Base-by-base conservation (phyloP, 345 rosid genomes). In the Eucalyptus fibrosa region DNA sequence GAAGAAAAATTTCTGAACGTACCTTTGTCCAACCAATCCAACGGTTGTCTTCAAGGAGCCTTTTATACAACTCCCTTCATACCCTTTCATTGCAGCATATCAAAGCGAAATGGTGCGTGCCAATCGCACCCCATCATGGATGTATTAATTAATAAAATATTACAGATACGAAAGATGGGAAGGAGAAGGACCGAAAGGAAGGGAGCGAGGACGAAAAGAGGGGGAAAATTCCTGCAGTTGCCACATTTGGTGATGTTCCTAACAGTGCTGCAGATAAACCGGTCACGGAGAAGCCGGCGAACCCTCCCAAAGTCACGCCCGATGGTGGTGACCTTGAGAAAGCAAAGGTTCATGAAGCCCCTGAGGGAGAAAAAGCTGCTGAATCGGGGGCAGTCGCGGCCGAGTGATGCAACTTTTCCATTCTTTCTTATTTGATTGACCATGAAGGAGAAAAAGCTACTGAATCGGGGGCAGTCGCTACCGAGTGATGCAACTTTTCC, bases 341-440 rank as follows among this genome's bases (percentile, higher is more conserved):
- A 44, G 96, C 91, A 87, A 77, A 50, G 8, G 55, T 81, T 72
- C 88, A 37, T 5, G 91, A 88, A 85, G 92, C 88, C 16, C 90
- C 87, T 16, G 95, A 93, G 82, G 93, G 90, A 69, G 92, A 92
- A n/a, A n/a, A n/a, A n/a, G n/a, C n/a, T n/a, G n/a, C n/a, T n/a
- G n/a, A n/a, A n/a, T n/a, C n/a, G n/a, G n/a, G n/a, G n/a, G n/a
- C n/a, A n/a, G n/a, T n/a, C n/a, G n/a, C n/a, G n/a, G n/a, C n/a
- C n/a, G n/a, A n/a, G n/a, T n/a, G n/a, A n/a, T n/a, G n/a, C n/a
- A n/a, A n/a, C n/a, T n/a, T n/a, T n/a, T n/a, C n/a, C n/a, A n/a
- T n/a, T n/a, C n/a, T n/a, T n/a, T n/a, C n/a, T n/a, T n/a, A n/a
- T n/a, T n/a, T n/a, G n/a, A n/a, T n/a, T n/a, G n/a, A n/a, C n/a